These are phyloP conservation scores for Durotheca rogersii DNA, from an alignment of 495 filamentous ascomycete species.

Conservation along the genomic window DNA sequence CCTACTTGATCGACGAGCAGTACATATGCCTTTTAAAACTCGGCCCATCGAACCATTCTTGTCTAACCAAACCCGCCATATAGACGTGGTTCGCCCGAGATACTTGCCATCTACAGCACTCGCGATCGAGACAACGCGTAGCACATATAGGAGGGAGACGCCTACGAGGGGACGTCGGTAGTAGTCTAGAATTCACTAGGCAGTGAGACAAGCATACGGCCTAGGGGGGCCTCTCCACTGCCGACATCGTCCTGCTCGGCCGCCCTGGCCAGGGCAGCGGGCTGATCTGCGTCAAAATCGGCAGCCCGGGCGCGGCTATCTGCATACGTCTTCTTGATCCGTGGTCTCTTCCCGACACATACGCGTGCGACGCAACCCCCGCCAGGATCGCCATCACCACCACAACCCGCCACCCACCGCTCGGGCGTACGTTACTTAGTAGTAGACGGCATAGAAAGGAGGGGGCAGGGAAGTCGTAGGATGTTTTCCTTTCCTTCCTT, in stretches of 20 bases:
- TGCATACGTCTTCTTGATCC: constrained; percentile 28
- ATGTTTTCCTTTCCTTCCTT: no score
- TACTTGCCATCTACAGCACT: not conserved
- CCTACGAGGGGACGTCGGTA: not conserved
- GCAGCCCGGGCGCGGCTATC: constrained; percentile 29
- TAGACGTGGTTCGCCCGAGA: not conserved
- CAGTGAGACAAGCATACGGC: not conserved
- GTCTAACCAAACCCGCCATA: not conserved
- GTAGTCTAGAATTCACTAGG: not conserved
- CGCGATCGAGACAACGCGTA: not conserved
- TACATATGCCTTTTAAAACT: not conserved
- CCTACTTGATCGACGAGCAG: not conserved
- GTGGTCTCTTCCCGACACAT: constrained; percentile 18
- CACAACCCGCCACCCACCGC: no score
- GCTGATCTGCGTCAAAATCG: constrained; percentile 25
- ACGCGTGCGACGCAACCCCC: constrained; percentile 26
- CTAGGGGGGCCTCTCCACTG: not conserved
- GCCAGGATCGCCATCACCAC: constrained; percentile 10
- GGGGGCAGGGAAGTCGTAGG: no score
- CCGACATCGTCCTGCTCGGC: not conserved
- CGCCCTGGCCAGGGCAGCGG: constrained; percentile 4
- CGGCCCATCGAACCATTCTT: not conserved
- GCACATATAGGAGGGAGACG: not conserved
- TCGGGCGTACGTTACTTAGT: no score
- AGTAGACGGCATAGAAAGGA: no score